Evolutionary conservation across 176 grass and related monocot genomes (phyloP).

Genomic region (Cocos nucifera): DNA sequence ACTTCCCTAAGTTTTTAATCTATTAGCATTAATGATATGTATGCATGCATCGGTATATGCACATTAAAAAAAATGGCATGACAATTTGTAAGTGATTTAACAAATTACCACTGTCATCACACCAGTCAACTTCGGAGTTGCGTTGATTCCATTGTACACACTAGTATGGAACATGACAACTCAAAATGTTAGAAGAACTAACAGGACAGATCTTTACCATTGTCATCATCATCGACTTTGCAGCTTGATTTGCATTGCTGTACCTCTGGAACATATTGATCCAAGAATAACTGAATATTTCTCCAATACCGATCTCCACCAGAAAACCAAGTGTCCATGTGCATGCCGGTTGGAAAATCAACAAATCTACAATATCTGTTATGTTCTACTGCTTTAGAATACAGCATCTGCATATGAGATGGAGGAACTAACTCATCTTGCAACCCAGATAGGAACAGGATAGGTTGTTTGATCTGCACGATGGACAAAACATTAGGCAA

Average conservation of each 20-base stretch:
- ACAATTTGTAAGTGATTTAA: no score
- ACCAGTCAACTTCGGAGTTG: no score
- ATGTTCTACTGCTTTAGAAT: slow-evolving; percentile 52
- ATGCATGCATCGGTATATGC: no score
- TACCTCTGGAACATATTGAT: slow-evolving; percentile 43
- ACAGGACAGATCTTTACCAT: slow-evolving; percentile 44
- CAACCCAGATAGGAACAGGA: slow-evolving; percentile 90
- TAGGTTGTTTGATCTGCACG: slow-evolving; percentile 72
- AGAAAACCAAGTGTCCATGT: slow-evolving; percentile 97
- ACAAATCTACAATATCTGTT: slow-evolving; percentile 71
- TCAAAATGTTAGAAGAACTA: neutral
- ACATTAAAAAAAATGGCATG: no score
- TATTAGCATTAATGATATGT: no score
- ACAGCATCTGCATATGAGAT: slow-evolving; percentile 69
- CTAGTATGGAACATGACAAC: no score
- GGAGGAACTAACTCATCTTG: slow-evolving; percentile 94
- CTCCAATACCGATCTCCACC: slow-evolving; percentile 94
- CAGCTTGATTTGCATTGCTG: slow-evolving; percentile 30
- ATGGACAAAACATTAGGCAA: slow-evolving; percentile 13
- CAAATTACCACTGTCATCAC: no score
- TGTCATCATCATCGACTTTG: slow-evolving; percentile 31
- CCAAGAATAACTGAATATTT: slow-evolving; percentile 70
- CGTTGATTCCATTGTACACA: no score
- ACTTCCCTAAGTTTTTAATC: no score
- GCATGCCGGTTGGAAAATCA: slow-evolving; percentile 95